Evolutionary conservation across 208 protist species (phyloP).

Genomic region (Naegleria gruberi): DNA sequence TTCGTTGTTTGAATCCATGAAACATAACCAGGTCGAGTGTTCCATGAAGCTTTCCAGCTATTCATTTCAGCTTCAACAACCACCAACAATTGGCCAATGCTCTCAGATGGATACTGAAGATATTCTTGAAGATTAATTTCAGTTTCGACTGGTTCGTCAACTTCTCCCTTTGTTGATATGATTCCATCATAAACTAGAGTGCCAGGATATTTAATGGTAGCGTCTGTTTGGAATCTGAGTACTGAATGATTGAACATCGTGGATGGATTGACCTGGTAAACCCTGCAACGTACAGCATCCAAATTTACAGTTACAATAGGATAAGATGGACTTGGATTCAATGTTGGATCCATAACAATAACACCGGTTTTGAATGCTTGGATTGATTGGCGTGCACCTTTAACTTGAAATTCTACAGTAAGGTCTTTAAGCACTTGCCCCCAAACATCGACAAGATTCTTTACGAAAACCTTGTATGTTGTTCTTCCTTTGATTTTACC

Average conservation of each 20-base stretch:
- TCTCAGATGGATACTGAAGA: not conserved
- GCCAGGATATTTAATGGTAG: too few relatives aligned
- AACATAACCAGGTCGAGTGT: too few relatives aligned
- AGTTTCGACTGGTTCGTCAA: not conserved
- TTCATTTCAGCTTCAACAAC: not conserved
- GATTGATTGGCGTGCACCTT: too few relatives aligned
- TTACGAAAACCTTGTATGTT: not conserved
- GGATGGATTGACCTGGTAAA: too few relatives aligned
- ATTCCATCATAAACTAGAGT: too few relatives aligned
- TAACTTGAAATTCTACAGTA: too few relatives aligned
- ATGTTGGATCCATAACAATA: too few relatives aligned
- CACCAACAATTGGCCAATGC: not conserved
- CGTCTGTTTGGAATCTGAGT: not conserved
- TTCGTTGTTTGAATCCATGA: conserved; percentile 7
- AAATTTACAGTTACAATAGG: not conserved
- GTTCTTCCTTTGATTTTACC: not conserved
- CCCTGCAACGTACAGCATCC: not conserved
- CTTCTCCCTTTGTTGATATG: not conserved
- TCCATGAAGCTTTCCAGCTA: not conserved
- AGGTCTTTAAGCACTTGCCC: not conserved
- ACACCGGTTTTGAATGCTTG: too few relatives aligned
- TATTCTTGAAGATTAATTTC: not conserved
- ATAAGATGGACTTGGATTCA: too few relatives aligned
- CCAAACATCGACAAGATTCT: not conserved
- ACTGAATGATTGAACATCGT: not conserved